A percentile compares a stretch with the other conserved stretches of the same genome.
These are phyloP conservation scores for Yarrowia sp. DNA, from an alignment of 805 yeast species.

Conservation along the genomic window DNA sequence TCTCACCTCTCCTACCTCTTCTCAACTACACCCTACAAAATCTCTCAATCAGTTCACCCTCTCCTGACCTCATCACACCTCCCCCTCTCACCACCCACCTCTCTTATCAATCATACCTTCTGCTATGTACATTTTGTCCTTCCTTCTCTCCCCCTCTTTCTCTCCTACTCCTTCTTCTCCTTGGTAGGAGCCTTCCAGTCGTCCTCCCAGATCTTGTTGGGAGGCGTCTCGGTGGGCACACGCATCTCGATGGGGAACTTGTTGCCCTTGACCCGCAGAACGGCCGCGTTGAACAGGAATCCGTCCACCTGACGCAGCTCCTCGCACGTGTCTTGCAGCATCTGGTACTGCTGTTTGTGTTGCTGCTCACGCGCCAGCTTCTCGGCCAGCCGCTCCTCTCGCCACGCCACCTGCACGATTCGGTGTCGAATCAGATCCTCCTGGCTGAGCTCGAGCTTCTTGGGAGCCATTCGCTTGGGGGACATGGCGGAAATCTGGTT, in stretches of 20 bases:
- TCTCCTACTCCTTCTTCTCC: background rate
- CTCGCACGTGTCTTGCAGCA: conserved; percentile 74
- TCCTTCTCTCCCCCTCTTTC: background rate
- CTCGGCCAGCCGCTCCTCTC: conserved; percentile 61
- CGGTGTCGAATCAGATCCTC: conserved; percentile 89
- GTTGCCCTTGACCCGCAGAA: conserved; percentile 59
- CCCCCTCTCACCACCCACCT: background rate
- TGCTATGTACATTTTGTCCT: conserved; percentile 18
- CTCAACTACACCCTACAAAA: too few relatives aligned
- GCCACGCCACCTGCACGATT: conserved; percentile 85
- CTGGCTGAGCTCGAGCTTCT: conserved; percentile 69
- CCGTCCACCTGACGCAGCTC: conserved; percentile 59
- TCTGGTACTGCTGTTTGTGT: conserved; percentile 60
- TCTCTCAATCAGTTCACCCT: too few relatives aligned
- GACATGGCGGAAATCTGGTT: conserved; percentile 79
- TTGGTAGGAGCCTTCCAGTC: conserved; percentile 46
- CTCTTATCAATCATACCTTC: conserved; percentile 2
- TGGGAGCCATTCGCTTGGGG: conserved; percentile 88
- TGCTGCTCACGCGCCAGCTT: conserved; percentile 51
- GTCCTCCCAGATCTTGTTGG: conserved; percentile 79
- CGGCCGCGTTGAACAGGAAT: conserved; percentile 68
- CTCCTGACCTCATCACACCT: too few relatives aligned
- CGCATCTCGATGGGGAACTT: conserved; percentile 84
- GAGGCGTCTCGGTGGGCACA: conserved; percentile 89
- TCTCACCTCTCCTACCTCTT: too few relatives aligned